phyloP scores from a whole-genome alignment of 2,329 filamentous ascomycete species.

The Alternaria sp. region DNA sequence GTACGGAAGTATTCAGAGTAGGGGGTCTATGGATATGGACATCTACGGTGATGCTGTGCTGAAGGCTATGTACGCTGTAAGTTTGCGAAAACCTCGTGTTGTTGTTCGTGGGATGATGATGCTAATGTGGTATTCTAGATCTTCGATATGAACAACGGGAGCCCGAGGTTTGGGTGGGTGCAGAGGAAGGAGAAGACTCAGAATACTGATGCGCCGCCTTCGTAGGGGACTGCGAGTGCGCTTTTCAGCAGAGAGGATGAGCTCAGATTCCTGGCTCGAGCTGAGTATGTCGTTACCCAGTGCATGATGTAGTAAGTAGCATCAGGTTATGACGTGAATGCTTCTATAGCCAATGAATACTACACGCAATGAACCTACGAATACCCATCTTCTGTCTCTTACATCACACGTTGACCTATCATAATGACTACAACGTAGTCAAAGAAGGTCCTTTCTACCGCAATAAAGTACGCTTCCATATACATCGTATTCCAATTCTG shows the following conservation, averaged over 20 bases:
- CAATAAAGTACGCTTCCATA: not conserved
- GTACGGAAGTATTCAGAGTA: slow-evolving; percentile 30
- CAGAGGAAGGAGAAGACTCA: slow-evolving; percentile 28
- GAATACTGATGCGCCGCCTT: slow-evolving; percentile 24
- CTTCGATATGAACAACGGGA: slow-evolving; percentile 32
- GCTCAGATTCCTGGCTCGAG: not conserved
- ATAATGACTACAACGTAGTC: not conserved
- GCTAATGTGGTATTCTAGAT: slow-evolving; percentile 7
- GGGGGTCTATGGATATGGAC: slow-evolving; percentile 29
- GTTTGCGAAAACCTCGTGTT: too few relatives aligned
- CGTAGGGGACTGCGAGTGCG: not conserved
- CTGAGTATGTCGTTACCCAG: not conserved
- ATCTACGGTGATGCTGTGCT: slow-evolving; percentile 29
- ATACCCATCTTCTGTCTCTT: not conserved
- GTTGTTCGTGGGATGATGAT: too few relatives aligned
- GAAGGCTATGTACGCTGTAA: slow-evolving; percentile 33
- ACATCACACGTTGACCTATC: not conserved
- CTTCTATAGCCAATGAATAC: not conserved
- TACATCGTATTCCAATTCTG: not conserved
- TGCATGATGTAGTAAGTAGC: not conserved
- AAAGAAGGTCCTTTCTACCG: not conserved
- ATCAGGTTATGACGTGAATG: not conserved
- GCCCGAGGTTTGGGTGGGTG: slow-evolving; percentile 24
- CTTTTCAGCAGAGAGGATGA: not conserved
- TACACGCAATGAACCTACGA: not conserved